Evolutionary conservation across 148 eudicot genomes (phyloP).

Genomic region (Gaultheria prostrata): DNA sequence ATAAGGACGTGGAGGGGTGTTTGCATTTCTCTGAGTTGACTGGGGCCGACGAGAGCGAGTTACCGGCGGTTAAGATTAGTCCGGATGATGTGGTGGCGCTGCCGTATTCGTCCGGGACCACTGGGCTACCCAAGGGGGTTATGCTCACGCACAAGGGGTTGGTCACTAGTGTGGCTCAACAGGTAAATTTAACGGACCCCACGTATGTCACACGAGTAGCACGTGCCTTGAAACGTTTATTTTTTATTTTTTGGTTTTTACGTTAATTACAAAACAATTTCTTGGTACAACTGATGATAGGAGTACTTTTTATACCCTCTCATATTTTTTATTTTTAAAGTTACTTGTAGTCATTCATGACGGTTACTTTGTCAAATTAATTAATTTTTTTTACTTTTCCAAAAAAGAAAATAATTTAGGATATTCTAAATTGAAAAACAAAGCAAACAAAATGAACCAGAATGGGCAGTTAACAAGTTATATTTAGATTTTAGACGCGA

Average conservation of each 20-base stretch:
- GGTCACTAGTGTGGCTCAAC: slow-evolving; percentile 83
- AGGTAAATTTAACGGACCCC: slow-evolving; percentile 31
- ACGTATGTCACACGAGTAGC: background rate
- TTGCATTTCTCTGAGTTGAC: slow-evolving; percentile 47
- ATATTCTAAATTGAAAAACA: no score
- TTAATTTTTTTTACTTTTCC: no score
- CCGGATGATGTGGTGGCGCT: slow-evolving; percentile 67
- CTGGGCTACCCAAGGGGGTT: slow-evolving; percentile 87
- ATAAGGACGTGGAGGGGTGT: slow-evolving; percentile 48
- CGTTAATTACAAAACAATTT: background rate
- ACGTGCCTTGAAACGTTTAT: background rate
- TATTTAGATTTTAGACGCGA: no score
- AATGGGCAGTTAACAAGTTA: no score
- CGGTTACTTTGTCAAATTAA: no score
- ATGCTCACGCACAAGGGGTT: slow-evolving; percentile 74
- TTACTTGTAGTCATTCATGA: no score
- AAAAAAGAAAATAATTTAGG: no score
- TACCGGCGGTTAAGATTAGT: slow-evolving; percentile 35
- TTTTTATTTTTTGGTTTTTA: background rate
- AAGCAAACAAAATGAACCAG: no score
- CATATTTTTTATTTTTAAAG: no score
- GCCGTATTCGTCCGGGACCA: slow-evolving; percentile 93
- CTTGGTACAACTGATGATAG: background rate
- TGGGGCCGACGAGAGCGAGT: slow-evolving; percentile 29
- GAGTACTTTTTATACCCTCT: no score